phyloP scores from a whole-genome alignment of 208 protist genomes.

The Leptomonas pyrrhocoris region DNA sequence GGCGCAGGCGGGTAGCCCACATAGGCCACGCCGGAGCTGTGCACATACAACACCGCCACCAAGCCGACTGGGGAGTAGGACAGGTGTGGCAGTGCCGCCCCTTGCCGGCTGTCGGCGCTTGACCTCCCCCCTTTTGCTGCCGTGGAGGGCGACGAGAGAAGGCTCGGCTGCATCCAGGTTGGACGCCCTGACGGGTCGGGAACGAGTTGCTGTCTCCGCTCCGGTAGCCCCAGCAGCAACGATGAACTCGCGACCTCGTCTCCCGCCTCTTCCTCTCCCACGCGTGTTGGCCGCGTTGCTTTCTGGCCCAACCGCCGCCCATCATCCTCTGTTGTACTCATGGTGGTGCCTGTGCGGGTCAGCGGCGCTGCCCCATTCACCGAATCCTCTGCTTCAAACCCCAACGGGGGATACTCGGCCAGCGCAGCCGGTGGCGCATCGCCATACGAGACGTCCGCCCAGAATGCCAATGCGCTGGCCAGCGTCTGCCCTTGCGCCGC shows the following conservation, averaged over 20 bases:
- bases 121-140: background rate
- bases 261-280: background rate
- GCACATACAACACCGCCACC: slow-evolving; percentile 69
- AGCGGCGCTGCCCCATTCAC: background rate
- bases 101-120: background rate
- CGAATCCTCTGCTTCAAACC: slow-evolving; percentile 15
- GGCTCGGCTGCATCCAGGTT: slow-evolving; percentile 1
- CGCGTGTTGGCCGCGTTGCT: background rate
- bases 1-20: slow-evolving; percentile 35
- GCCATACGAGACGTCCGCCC: slow-evolving; percentile 43
- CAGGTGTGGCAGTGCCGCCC: background rate
- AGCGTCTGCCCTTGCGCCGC: slow-evolving; percentile 74
- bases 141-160: background rate
- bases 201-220: background rate
- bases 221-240: slow-evolving; percentile 5
- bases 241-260: background rate
- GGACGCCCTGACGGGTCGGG: background rate
- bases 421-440: slow-evolving; percentile 23
- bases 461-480: slow-evolving; percentile 60
- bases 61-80: slow-evolving; percentile 49
- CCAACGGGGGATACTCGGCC: slow-evolving; percentile 32
- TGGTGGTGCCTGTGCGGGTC: background rate
- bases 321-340: background rate
- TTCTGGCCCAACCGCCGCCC: slow-evolving; percentile 12
- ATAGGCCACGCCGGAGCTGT: slow-evolving; percentile 60